A percentile compares a stretch with the other conserved stretches of the same genome.
phyloP scores from a whole-genome alignment of 2,329 filamentous ascomycete genomes.

The Stachybotrys chartarum region DNA sequence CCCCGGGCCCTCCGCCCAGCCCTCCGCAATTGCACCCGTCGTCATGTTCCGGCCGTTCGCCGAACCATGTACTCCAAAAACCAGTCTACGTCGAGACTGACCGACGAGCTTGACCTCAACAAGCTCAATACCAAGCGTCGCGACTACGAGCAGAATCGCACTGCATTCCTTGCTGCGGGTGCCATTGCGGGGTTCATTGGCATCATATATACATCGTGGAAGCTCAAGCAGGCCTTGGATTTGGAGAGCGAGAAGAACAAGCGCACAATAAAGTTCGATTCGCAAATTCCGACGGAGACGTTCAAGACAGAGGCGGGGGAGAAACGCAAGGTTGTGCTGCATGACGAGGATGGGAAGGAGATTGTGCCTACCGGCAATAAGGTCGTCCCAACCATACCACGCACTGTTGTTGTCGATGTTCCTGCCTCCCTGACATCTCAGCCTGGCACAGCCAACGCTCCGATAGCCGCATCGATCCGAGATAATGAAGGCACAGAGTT shows the following conservation, averaged over 20 bases:
- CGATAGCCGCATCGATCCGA: constrained; percentile 28
- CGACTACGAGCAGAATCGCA: constrained; percentile 44
- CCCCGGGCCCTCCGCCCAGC: constrained; percentile 14
- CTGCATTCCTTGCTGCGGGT: constrained; percentile 44
- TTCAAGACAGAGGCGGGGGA: constrained; percentile 42
- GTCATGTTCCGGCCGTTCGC: constrained; percentile 11
- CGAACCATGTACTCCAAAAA: constrained; percentile 22
- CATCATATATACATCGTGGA: constrained; percentile 44
- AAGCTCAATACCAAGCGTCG: constrained; percentile 37
- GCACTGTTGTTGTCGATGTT: constrained; percentile 56
- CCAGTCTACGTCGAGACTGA: constrained; percentile 22
- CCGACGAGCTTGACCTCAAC: constrained; percentile 43
- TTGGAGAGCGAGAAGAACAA: constrained; percentile 24
- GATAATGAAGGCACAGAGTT: constrained; percentile 58
- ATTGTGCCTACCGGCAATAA: constrained; percentile 75
- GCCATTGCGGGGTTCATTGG: constrained; percentile 41
- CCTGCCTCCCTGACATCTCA: constrained; percentile 16
- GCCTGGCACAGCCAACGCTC: constrained; percentile 11
- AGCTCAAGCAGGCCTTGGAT: constrained; percentile 36
- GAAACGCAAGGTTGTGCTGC: constrained; percentile 52
- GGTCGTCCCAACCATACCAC: constrained; percentile 73
- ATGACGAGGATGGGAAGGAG: constrained; percentile 63
- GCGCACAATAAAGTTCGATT: constrained; percentile 35
- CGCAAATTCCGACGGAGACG: constrained; percentile 31
- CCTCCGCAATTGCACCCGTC: constrained; percentile 11